Evolutionary conservation across 371 early-diverging fungal species (phyloP), one percentile per base, ranked within the genome.

Genomic region (Choanephora cucurbitarum): DNA sequence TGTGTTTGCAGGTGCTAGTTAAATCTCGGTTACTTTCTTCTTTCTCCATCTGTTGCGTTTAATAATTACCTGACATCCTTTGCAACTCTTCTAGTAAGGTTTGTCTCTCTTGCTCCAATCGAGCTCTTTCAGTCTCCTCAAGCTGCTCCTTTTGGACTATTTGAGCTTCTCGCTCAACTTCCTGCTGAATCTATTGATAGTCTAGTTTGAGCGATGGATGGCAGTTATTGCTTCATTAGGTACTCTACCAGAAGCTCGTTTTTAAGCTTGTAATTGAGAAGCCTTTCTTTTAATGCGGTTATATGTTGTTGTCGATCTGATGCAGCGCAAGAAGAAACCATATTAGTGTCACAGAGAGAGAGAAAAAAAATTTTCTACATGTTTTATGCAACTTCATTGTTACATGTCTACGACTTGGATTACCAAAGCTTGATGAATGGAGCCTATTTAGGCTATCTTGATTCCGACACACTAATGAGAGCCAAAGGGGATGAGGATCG

Each of bases 171-270:
- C 79, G 19, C 50, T 72, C 48, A 46, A 72, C 6, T 79, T 52
- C 83, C 41, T 41, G 60, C 60, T 53, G 82, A 14, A 79, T 86
- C 61, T 85, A 83, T 58, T 58, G 79, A 56, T 67, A 81, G 56
- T 75, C 85, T 44, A 73, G n/a, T 82, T 14, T 50, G 42, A 64
- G 34, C 4, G 10, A 4, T 32, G 32, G n/a, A 17, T 31, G 7
- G 7, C 5, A 18, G n/a, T 5, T 19, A n/a, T 33, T 14, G 10
- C 1, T 9, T 32, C 17, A 2, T 8, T n/a, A 8, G 28, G 2
- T 21, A 37, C 21, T 39, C 58, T 64, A 66, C 71, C 10, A 64
- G 52, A n/a, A 61, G 33, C 42, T 55, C 49, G 39, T 61, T 51
- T 13, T 66, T 60, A 21, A 41, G 34, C 33, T 39, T 57, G 23